phyloP scores from a whole-genome alignment of 2,329 filamentous ascomycete genomes.

The Huntiella decipiens region DNA sequence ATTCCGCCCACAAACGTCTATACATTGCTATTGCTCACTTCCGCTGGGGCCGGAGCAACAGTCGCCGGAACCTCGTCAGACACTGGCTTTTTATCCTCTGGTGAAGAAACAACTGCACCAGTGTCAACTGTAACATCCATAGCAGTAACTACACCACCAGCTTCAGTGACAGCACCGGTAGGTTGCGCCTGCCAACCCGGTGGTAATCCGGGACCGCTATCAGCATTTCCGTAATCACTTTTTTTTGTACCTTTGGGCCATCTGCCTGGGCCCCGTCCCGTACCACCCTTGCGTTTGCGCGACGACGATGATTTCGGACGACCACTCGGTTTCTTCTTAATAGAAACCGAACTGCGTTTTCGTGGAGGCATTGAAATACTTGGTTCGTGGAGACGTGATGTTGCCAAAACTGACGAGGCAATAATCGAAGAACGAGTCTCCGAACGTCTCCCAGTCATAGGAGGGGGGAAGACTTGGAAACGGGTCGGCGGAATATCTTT shows the following conservation, averaged over 20 bases:
- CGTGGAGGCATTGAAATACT: constrained; percentile 14
- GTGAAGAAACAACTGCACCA: not conserved
- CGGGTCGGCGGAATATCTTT: constrained; percentile 45
- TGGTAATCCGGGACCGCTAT: constrained; percentile 43
- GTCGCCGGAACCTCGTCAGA: not conserved
- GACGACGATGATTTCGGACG: constrained; percentile 8
- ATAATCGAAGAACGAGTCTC: constrained; percentile 20
- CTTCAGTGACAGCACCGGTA: no score
- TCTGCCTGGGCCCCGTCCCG: constrained; percentile 42
- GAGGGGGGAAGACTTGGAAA: constrained; percentile 61
- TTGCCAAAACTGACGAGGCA: constrained; percentile 23
- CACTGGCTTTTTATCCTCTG: not conserved
- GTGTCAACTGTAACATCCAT: not conserved
- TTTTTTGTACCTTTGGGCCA: constrained; percentile 54
- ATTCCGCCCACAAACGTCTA: not conserved
- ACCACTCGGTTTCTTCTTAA: constrained; percentile 16
- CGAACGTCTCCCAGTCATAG: constrained; percentile 28
- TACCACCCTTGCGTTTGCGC: constrained; percentile 27
- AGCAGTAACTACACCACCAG: not conserved
- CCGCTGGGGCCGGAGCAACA: not conserved
- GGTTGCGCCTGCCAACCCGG: constrained; percentile 28
- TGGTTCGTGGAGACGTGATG: constrained; percentile 16
- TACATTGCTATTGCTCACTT: not conserved
- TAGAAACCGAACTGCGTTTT: constrained; percentile 21
- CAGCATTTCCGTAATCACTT: constrained; percentile 46